Evolutionary conservation across 305 asterid genomes (phyloP), one percentile per base, ranked within the genome.

Genomic region (Fraxinus floribunda): DNA sequence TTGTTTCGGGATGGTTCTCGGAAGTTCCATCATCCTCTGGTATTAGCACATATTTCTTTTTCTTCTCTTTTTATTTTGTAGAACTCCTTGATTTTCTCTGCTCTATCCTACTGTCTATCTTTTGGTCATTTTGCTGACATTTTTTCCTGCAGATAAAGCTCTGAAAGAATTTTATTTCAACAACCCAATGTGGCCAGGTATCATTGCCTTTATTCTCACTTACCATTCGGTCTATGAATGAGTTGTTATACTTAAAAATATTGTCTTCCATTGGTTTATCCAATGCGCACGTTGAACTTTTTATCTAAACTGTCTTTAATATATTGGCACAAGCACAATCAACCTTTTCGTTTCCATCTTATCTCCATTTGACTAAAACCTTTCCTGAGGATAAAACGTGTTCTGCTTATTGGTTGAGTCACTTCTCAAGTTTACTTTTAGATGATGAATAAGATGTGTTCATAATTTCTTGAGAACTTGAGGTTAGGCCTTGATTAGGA

Each of bases 151-250:
- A 94, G 99, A 87, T 77, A 85, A 88, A 83, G 79, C 88, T 76
- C 86, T 71, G 82, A 89, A 85, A 76, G 87, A 78, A 30, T 83
- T 90, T 79, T 92, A 90, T 79, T 94, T 90, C 82, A 92, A 93
- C 91, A 96, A 96, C 83, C 98, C 99, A 80, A 95, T 95, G 99
- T 95, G 99, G 98, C 99, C 98, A 90, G 99, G 98, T 94, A 85
- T 57, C 75, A 77, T 34, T 86, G 44, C 80, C 66, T 22, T 16
- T 22, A 20, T 72, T 39, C 39, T 30, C 6, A 30, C 41, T n/a
- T 26, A 4, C 18, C 11, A 13, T 68, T 68, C 38, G 32, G n/a
- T 20, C 75, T 3, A 26, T 66, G 74, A 30, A 1, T 68, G 11
- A 64, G 72, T 64, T 64, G 72, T 64, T 24, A 9, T 22, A 64